Evolutionary conservation across 2,329 filamentous ascomycete species (phyloP).

Genomic region (Botryosphaeria dothidea): DNA sequence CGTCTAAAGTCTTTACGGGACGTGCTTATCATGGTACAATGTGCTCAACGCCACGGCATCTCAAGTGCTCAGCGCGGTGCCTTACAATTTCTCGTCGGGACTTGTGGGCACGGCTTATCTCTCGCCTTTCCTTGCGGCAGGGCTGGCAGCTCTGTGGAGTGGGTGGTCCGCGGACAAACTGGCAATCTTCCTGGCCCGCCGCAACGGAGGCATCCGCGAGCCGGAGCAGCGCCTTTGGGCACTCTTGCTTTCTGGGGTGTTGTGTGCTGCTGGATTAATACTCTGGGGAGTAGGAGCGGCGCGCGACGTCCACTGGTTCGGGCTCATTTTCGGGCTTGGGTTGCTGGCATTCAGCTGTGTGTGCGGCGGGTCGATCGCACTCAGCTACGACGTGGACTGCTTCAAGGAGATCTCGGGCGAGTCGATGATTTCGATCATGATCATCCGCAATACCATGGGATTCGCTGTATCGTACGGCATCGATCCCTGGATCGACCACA

Average conservation of each 20-base stretch:
- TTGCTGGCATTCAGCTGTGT: constrained; percentile 47
- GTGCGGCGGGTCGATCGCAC: constrained; percentile 45
- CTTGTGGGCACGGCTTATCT: constrained; percentile 42
- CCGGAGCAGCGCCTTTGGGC: constrained; percentile 44
- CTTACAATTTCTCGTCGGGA: constrained; percentile 39
- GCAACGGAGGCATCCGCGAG: constrained; percentile 42
- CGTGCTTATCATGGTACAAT: constrained; percentile 44
- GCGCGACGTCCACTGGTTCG: constrained; percentile 51
- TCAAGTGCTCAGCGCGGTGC: constrained; percentile 33
- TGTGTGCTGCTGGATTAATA: constrained; percentile 47
- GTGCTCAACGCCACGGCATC: constrained; percentile 45
- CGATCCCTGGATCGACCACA: constrained; percentile 45
- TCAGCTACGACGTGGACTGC: constrained; percentile 52
- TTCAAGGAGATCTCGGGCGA: constrained; percentile 48
- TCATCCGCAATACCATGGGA: constrained; percentile 52
- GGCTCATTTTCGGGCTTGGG: constrained; percentile 51
- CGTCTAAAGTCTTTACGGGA: constrained; percentile 31
- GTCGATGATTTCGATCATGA: constrained; percentile 52
- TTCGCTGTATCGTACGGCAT: constrained; percentile 54
- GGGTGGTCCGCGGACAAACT: constrained; percentile 38
- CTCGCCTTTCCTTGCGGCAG: constrained; percentile 35
- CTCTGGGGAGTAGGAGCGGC: constrained; percentile 55
- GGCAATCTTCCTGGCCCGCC: constrained; percentile 36
- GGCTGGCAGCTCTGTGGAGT: constrained; percentile 29
- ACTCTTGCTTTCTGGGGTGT: constrained; percentile 39